These are phyloP conservation scores for Colletotrichum scovillei DNA, from an alignment of 2,329 filamentous ascomycete species.

Conservation along the genomic window DNA sequence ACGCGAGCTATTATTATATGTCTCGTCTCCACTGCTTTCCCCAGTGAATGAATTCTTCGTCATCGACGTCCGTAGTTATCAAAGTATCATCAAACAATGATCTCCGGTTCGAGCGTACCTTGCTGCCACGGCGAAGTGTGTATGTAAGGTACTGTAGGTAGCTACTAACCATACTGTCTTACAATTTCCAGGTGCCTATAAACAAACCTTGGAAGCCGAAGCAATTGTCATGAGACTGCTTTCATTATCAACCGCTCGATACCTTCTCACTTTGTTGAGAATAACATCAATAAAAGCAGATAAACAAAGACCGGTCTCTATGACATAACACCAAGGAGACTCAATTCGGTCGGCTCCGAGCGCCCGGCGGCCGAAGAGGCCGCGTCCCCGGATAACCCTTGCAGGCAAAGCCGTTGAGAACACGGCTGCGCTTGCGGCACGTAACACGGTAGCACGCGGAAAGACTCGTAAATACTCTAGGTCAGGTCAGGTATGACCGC, in stretches of 20 bases:
- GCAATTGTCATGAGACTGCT: too few relatives aligned
- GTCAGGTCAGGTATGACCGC: slow-evolving; percentile 18
- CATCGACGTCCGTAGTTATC: too few relatives aligned
- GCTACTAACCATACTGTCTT: too few relatives aligned
- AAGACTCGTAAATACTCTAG: too few relatives aligned
- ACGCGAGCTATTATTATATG: neutral
- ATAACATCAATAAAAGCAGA: neutral
- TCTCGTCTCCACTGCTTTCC: too few relatives aligned
- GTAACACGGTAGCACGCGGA: neutral
- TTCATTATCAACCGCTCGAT: too few relatives aligned
- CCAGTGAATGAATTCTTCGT: too few relatives aligned
- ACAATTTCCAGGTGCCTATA: too few relatives aligned
- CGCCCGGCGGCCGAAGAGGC: neutral
- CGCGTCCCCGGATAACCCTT: neutral
- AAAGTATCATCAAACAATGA: neutral
- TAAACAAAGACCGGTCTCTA: neutral
- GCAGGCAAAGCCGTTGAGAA: neutral
- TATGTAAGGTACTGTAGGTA: too few relatives aligned
- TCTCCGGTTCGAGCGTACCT: too few relatives aligned
- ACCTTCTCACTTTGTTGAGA: neutral
- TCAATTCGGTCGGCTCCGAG: neutral
- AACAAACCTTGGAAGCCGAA: too few relatives aligned
- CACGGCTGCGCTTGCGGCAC: neutral
- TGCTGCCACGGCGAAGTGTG: too few relatives aligned
- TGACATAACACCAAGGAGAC: neutral